A percentile compares a stretch with the other conserved stretches of the same genome.
Evolutionary conservation across 1,284 basidiomycete species (phyloP).

Genomic region (Butyriboletus appendiculatus): DNA sequence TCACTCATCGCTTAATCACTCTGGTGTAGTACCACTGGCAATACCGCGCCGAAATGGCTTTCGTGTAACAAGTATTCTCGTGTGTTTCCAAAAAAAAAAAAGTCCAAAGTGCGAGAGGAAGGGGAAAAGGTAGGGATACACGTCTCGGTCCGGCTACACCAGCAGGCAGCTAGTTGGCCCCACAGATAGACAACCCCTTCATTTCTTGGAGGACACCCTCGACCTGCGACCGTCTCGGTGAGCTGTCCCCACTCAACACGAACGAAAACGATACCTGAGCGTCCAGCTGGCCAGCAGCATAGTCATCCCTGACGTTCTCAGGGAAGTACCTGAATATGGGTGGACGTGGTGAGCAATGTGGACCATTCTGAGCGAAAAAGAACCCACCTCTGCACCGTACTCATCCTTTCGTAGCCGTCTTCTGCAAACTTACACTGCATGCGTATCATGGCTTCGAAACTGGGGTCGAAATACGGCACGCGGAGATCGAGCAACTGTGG

Average conservation of each 20-base stretch:
- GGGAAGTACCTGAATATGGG: conserved; percentile 71
- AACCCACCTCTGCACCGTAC: conserved; percentile 85
- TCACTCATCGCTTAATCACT: conserved; percentile 14
- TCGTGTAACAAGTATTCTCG: conserved; percentile 14
- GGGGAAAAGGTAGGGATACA: conserved; percentile 14
- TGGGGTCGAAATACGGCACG: conserved; percentile 97
- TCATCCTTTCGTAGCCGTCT: conserved; percentile 97
- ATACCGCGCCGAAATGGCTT: conserved; percentile 9
- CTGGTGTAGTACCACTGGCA: conserved; percentile 26
- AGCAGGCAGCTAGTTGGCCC: conserved; percentile 41
- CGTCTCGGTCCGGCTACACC: not conserved
- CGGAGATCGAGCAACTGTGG: conserved; percentile 93
- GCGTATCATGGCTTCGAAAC: conserved; percentile 98
- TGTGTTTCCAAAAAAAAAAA: conserved; percentile 1
- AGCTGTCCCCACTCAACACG: not conserved
- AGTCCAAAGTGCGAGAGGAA: not conserved
- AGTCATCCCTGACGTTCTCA: conserved; percentile 92
- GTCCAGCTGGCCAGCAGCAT: conserved; percentile 95
- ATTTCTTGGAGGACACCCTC: conserved; percentile 95
- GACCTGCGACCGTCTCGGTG: conserved; percentile 46
- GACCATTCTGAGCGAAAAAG: not conserved
- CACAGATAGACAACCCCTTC: conserved; percentile 93
- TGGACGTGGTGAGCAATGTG: not conserved
- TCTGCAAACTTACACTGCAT: conserved; percentile 97
- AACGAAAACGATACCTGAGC: conserved; percentile 63